These are phyloP conservation scores for Ganoderma resinaceum DNA, from an alignment of 1,284 basidiomycete genomes.

Conservation along the genomic window DNA sequence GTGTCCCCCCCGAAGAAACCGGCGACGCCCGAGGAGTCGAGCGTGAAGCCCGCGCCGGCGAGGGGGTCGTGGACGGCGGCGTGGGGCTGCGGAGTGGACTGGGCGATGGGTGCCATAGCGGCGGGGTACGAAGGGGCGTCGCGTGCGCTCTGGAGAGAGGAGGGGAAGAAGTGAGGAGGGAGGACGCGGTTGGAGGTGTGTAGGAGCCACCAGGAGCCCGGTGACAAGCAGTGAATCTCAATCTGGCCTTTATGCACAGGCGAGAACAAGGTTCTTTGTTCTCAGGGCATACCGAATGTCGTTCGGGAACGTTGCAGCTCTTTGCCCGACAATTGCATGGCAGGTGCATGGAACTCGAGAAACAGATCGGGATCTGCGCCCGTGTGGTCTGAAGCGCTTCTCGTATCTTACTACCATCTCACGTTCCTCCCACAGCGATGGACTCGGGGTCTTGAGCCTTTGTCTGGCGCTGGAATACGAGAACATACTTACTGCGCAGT, in stretches of 20 bases:
- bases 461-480: not conserved
- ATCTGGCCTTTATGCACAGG: not conserved
- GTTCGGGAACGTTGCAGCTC: not conserved
- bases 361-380: not conserved
- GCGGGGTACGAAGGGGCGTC: not conserved
- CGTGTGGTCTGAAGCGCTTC: not conserved
- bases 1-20: conserved; percentile 32
- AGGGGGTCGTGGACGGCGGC: conserved; percentile 11
- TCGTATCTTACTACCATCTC: not conserved
- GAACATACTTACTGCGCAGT: not conserved
- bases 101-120: not conserved
- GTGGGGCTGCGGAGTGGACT: not conserved
- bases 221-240: not conserved
- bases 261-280: not conserved
- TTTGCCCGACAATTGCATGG: not conserved
- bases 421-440: not conserved
- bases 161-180: not conserved
- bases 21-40: conserved; percentile 31
- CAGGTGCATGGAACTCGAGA: not conserved
- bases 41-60: conserved; percentile 21
- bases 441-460: not conserved
- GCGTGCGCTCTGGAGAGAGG: not conserved
- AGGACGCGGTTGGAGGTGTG: not conserved
- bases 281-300: not conserved
- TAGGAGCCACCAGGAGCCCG: not conserved